These are phyloP conservation scores for Rhizopus sp. DNA, from an alignment of 371 early-diverging fungal genomes.

Conservation along the genomic window DNA sequence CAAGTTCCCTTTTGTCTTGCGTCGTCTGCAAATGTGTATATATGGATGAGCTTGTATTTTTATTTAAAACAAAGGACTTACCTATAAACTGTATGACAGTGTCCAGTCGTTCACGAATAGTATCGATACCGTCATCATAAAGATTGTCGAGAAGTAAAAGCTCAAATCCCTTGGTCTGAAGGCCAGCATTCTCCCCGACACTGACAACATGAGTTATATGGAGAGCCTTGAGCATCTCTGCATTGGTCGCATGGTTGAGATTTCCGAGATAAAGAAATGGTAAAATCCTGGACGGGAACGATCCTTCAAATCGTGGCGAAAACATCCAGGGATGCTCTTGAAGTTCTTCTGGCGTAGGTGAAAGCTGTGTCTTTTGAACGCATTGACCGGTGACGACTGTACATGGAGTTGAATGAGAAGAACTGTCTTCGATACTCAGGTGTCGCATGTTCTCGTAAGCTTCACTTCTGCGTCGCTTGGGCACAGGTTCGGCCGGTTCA, in stretches of 20 bases:
- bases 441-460: constrained; percentile 1
- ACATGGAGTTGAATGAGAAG: too few relatives aligned
- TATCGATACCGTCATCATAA: constrained; percentile 69
- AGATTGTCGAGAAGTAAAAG: constrained; percentile 57
- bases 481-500: constrained; percentile 23
- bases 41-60: neutral
- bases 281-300: constrained; percentile 65
- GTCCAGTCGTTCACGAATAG: constrained; percentile 53
- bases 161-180: constrained; percentile 34
- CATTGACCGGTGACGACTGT: neutral
- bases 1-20: constrained; percentile 30
- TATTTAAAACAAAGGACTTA: constrained; percentile 27
- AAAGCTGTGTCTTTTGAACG: neutral
- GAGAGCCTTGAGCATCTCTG: constrained; percentile 56
- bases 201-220: constrained; percentile 64
- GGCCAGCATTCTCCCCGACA: constrained; percentile 62
- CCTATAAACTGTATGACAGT: constrained; percentile 58
- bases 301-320: constrained; percentile 64
- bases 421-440: constrained; percentile 7
- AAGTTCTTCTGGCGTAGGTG: constrained; percentile 22
- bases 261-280: constrained; percentile 68
- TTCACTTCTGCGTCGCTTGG: constrained; percentile 19
- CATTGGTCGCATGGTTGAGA: constrained; percentile 68
- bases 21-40: constrained; percentile 19
- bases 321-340: constrained; percentile 57